Evolutionary conservation across 495 filamentous ascomycete species (phyloP), one percentile per base, ranked within the genome.

Genomic region (Saxophila tyrrhenica): DNA sequence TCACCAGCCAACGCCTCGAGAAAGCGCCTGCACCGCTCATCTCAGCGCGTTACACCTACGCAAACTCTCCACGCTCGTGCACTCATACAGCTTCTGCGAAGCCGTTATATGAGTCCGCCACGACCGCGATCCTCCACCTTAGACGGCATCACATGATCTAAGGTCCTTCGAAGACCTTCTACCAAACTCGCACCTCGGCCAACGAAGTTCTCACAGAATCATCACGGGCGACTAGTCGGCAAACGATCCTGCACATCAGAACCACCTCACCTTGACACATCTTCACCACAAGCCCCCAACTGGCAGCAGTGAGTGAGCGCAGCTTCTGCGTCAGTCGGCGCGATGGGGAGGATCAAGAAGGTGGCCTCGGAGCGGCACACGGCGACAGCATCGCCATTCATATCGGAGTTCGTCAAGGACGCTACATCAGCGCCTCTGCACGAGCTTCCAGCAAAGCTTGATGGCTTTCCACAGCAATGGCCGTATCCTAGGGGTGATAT

Each of bases 311-410:
- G 41, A 44, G 41, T 3, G 19, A 21, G 7, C 15, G 15, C 19
- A 44, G 25, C 35, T 2, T 32, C 22, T 19, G 49, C 49, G 49
- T 51, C 48, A 39, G 32, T 51, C 21, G 54, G 44, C 55, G 58
- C 49, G 53, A 95, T 95, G 89, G 91, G 88, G 78, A 90, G 84
- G 82, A 98, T 98, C 71, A 91, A 87, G 71, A 98, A 97, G 80
- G 76, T 82, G 62, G 90, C 91, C 66, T 86, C 86, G 66, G 74
- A 83, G 62, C 91, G 92, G 70, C 92, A 98, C 74, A 84, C 85
- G 76, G 89, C 90, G 69, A 95, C 89, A 62, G 70, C 94, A 73
- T 94, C 89, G 65, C 86, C 89, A 48, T 94, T 82, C 72, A 73
- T 97, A 54, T 75, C 82, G 59, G 76, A 86, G 22, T 97, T 89